Evolutionary conservation across 805 yeast genomes (phyloP), one percentile per base, ranked within the genome.

Genomic region (Nakazawaea ernobii): DNA sequence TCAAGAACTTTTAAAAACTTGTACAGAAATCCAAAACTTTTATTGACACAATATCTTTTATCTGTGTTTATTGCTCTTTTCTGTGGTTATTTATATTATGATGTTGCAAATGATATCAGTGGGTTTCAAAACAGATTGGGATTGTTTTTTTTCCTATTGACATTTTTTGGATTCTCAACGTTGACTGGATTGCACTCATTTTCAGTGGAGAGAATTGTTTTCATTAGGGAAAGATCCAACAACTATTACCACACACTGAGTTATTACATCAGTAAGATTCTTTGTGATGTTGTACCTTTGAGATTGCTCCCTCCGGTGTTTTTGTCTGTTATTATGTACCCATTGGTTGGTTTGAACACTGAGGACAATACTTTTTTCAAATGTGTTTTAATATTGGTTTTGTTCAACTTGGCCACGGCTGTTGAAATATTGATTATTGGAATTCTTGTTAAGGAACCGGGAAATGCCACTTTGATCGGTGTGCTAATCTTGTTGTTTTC

Each of bases 91-190:
- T 70, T 94, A 36, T 94, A 94, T 63, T 92, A 83, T 66, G 74
- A 89, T 58, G 82, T 92, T 26, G 71, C 82, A 37, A 86, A 89
- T 60, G 97, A 92, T 62, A 92, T 94, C 47, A 82, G 96, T 58
- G 99, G 99, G 0, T 94, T 94, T 71, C 99, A 94, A 64, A 94
- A 94, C 65, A 75, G 99, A 56, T 73, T 94, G 53, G 99, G 99
- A 0, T 70, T 94, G 50, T 94, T 94, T 66, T 92, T 94, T 71
- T 94, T 94, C 64, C 67, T 91, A 44, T 71, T 94, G 51, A 88
- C 98, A 3, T 77, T 91, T 58, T 91, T 94, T 70, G 99, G 99
- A 0, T 94, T 94, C 63, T 84, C 95, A 1, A 85, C 98, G 0
- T 74, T 94, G 58, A 92, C 98, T 0, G 95, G 97, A 0, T 70